phyloP scores from a whole-genome alignment of 2,329 filamentous ascomycete species.

The Penicillium sp. region DNA sequence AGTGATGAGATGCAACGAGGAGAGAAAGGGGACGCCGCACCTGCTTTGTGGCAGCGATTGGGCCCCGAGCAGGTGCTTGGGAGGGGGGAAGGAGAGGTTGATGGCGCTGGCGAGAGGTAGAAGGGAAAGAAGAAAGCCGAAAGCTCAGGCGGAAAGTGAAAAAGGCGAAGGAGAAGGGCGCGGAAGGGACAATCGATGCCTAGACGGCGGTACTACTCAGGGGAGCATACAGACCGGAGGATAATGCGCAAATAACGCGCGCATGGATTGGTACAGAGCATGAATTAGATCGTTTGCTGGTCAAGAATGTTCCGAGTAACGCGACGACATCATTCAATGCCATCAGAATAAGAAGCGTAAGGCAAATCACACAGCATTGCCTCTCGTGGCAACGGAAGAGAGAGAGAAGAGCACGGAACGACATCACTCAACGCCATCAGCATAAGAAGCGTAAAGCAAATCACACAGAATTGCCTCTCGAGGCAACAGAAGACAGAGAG shows the following conservation, averaged over 20 bases:
- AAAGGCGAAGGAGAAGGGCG: neutral
- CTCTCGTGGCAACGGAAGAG: neutral
- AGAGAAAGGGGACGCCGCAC: conserved; percentile 29
- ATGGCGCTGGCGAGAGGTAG: neutral
- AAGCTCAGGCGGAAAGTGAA: neutral
- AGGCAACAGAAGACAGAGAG: conserved; percentile 9
- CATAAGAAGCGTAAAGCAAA: conserved; percentile 7
- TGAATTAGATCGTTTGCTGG: no score
- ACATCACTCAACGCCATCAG: neutral
- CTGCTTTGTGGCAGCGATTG: neutral
- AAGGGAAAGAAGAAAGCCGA: neutral
- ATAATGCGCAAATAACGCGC: no score
- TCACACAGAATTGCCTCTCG: conserved; percentile 4
- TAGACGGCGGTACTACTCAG: neutral
- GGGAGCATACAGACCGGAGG: no score
- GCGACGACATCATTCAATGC: neutral
- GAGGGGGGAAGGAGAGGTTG: neutral
- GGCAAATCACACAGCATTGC: conserved; percentile 4
- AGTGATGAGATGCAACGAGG: conserved; percentile 37
- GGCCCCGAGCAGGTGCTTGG: neutral
- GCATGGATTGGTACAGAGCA: no score
- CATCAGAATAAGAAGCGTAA: conserved; percentile 4
- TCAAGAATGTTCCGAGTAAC: neutral
- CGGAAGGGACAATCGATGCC: neutral
- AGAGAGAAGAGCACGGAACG: neutral